Conservation (phyloP, 2,329 filamentous ascomycete species). For the Ceratocystis destructans region DNA sequence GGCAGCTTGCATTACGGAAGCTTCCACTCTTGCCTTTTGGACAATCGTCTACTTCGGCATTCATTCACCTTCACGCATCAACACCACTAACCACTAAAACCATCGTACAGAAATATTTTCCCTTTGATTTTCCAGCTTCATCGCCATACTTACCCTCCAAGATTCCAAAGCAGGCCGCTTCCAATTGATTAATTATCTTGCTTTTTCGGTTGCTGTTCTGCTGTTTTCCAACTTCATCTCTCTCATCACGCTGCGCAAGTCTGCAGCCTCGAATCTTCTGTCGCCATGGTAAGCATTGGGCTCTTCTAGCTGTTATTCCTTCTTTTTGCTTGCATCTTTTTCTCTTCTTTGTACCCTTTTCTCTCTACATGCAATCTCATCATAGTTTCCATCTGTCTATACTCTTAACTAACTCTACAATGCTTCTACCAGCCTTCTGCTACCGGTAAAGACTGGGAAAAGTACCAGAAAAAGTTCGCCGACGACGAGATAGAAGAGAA, state of each 20-base stretch:
- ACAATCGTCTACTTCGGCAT: background rate
- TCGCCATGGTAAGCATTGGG: constrained; percentile 11
- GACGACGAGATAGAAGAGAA: constrained; percentile 98
- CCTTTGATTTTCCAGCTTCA: background rate
- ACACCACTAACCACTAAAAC: background rate
- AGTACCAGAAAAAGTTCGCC: constrained; percentile 93
- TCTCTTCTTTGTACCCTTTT: background rate
- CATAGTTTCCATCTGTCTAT: background rate
- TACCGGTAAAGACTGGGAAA: constrained; percentile 91
- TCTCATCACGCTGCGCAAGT: background rate
- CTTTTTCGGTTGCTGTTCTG: background rate
- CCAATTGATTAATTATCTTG: background rate
- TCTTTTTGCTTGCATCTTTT: background rate
- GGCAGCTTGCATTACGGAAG: constrained; percentile 19
- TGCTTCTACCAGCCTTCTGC: constrained; percentile 60
- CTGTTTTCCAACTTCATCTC: background rate
- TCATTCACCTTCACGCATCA: background rate
- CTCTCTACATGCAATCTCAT: background rate
- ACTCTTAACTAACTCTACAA: no score
- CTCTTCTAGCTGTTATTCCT: no score
- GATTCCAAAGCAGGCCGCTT: background rate
- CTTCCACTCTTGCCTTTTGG: background rate
- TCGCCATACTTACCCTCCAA: background rate
- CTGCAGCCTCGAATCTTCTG: constrained; percentile 7
- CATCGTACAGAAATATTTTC: background rate